A percentile compares a stretch with the other conserved stretches of the same genome.
phyloP scores from a whole-genome alignment of 2,329 filamentous ascomycete species.

The Aspergillus vadensis region DNA sequence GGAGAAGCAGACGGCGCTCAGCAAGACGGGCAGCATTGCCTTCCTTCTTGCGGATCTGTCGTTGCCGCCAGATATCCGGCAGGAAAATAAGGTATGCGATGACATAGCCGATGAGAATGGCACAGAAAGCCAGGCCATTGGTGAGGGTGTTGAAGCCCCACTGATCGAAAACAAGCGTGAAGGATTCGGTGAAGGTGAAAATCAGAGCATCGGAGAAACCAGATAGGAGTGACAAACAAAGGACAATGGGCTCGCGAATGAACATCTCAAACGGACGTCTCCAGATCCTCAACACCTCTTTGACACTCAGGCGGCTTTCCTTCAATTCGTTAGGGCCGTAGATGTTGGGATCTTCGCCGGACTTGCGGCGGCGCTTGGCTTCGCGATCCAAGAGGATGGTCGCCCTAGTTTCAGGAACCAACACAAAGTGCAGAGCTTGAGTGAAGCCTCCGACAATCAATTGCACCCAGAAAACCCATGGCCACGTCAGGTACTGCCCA shows the following conservation, averaged over 20 bases:
- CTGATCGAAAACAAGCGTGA: conserved; percentile 60
- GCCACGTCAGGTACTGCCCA: conserved; percentile 67
- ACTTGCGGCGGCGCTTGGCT: conserved; percentile 70
- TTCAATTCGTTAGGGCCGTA: conserved; percentile 72
- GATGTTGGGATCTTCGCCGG: conserved; percentile 60
- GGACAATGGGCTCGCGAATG: conserved; percentile 65
- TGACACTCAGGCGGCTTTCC: conserved; percentile 57
- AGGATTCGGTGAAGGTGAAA: conserved; percentile 68
- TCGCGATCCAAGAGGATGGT: conserved; percentile 78
- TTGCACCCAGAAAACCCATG: conserved; percentile 83
- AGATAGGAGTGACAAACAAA: conserved; percentile 61
- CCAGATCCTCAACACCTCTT: conserved; percentile 61
- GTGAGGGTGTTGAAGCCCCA: conserved; percentile 58
- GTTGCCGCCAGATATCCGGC: conserved; percentile 54
- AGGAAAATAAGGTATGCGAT: conserved; percentile 61
- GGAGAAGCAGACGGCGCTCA: conserved; percentile 62
- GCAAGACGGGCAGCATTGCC: conserved; percentile 62
- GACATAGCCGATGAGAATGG: conserved; percentile 61
- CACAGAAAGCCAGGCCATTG: conserved; percentile 57
- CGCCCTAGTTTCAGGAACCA: conserved; percentile 76
- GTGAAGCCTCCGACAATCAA: conserved; percentile 75
- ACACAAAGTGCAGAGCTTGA: conserved; percentile 66
- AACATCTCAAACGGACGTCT: conserved; percentile 66
- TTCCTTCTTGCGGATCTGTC: conserved; percentile 50
- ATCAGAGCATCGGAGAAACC: conserved; percentile 68